Base-by-base conservation (phyloP, 208 protist species). In the Sergeia podlipaevii region DNA sequence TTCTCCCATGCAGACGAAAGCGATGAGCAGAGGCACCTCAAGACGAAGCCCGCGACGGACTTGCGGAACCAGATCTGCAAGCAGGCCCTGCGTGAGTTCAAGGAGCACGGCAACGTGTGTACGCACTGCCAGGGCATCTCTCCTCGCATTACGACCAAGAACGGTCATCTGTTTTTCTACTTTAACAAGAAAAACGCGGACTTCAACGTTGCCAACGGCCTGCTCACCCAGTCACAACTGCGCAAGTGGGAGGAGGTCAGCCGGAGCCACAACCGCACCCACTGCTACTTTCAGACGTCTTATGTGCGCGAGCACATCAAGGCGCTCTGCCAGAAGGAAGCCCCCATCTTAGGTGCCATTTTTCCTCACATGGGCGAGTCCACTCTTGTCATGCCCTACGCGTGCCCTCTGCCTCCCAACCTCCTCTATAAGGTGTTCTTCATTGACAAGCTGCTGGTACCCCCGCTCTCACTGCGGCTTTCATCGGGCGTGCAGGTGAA, bases 371-470 rank as follows among this genome's bases (percentile, higher is more conserved):
- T 95, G 42, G 88, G 88, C 34, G 79, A 92, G 67, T 67, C 84
- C 8, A 78, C 80, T 3, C 46, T 95, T 20, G 33, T 21, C 26
- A 84, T 83, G 47, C 66, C 74, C 23, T 74, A 77, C 54, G 42
- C 47, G 55, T 77, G 61, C 58, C 55, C 80, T 18, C 44, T 94
- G 32, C 73, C 74, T 6, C 53, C 77, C 2, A 56, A 54, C 27
- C 62, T 82, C 33, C 62, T 80, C 60, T 92, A 93, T 68, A 89
- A 85, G 45, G 77, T 86, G 1, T 89, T 91, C 69, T 95, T 95
- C 54, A 44, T 91, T 0, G 85, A 95, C 61, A 87, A 84, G 58
- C 43, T 95, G 47, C 77, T 95, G 24, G 88, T 95, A 34, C 80
- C 85, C 15, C 85, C 88, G 53, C 74, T 95, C 27, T 74, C 84